Evolutionary conservation across 2,329 filamentous ascomycete genomes (phyloP).

Genomic region (Thermomyces lanuginosus): DNA sequence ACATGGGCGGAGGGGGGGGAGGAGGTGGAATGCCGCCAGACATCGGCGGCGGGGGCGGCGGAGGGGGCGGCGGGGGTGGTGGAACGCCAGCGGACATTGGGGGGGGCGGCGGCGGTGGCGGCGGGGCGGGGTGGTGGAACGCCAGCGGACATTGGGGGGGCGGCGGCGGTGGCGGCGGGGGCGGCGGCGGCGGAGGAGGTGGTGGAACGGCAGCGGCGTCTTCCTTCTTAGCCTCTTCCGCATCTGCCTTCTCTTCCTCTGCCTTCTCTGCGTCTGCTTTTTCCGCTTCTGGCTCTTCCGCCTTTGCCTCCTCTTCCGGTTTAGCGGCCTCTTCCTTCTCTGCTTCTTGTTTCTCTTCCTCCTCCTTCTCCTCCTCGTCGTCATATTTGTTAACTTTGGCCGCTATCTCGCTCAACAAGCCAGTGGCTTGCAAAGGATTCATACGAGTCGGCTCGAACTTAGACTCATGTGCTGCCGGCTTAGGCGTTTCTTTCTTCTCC

Average conservation of each 20-base stretch:
- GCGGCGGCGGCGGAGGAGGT: slow-evolving; percentile 8
- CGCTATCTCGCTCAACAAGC: slow-evolving; percentile 54
- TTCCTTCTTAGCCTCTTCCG: slow-evolving; percentile 33
- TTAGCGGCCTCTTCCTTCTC: slow-evolving; percentile 24
- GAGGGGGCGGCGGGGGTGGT: slow-evolving; percentile 34
- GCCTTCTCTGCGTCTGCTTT: slow-evolving; percentile 48
- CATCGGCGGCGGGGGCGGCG: slow-evolving; percentile 29
- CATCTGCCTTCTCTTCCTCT: slow-evolving; percentile 26
- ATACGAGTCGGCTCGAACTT: slow-evolving; percentile 55
- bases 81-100: slow-evolving; percentile 16
- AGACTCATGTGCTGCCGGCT: slow-evolving; percentile 46
- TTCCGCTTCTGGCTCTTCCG: slow-evolving; percentile 3
- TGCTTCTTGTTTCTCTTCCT: slow-evolving; percentile 36
- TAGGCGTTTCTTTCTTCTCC: slow-evolving; percentile 53
- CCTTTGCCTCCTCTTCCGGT: slow-evolving; percentile 42
- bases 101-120: slow-evolving; percentile 24
- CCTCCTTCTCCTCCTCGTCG: slow-evolving; percentile 41
- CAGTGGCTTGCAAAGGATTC: slow-evolving; percentile 45
- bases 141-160: slow-evolving; percentile 25
- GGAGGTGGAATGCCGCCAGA: slow-evolving; percentile 25
- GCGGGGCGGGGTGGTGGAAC: slow-evolving; percentile 27
- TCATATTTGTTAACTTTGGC: slow-evolving; percentile 62
- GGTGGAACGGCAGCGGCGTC: slow-evolving; percentile 27
- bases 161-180: slow-evolving; percentile 8
- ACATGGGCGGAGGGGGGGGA: slow-evolving; percentile 33